A percentile compares a stretch with the other conserved stretches of the same genome.
Evolutionary conservation across 1,284 basidiomycete species (phyloP).

Genomic region (Coriolopsis trogii): DNA sequence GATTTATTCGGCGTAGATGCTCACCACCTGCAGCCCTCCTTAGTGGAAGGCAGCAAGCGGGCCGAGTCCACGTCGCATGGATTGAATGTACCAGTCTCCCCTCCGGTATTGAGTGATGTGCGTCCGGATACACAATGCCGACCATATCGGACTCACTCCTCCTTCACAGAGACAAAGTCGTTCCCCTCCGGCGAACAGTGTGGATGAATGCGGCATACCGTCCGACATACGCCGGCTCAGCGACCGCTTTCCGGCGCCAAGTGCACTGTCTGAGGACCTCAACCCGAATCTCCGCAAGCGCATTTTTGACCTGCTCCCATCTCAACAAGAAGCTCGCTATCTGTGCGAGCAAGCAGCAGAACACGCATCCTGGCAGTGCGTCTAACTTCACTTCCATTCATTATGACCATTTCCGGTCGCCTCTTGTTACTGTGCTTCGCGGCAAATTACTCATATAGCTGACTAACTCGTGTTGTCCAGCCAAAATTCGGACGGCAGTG

Average conservation of each 20-base stretch:
- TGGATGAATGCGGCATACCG: slow-evolving; percentile 44
- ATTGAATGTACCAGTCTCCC: slow-evolving; percentile 23
- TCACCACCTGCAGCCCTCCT: slow-evolving; percentile 13
- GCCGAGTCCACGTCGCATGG: slow-evolving; percentile 27
- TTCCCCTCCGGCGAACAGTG: slow-evolving; percentile 22
- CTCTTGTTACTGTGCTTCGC: slow-evolving; percentile 13
- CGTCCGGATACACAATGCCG: background rate
- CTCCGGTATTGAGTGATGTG: slow-evolving; percentile 31
- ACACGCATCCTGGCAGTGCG: slow-evolving; percentile 74
- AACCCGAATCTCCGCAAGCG: slow-evolving; percentile 52
- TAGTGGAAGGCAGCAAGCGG: slow-evolving; percentile 21
- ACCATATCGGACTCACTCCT: background rate
- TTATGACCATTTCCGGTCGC: slow-evolving; percentile 10
- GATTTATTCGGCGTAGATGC: slow-evolving; percentile 35
- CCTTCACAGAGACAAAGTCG: slow-evolving; percentile 14
- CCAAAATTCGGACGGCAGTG: slow-evolving; percentile 67
- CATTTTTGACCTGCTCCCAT: slow-evolving; percentile 61
- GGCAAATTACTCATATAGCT: slow-evolving; percentile 15
- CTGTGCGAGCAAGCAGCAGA: slow-evolving; percentile 62
- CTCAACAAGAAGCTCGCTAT: slow-evolving; percentile 53
- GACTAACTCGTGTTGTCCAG: slow-evolving; percentile 37
- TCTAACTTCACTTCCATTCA: slow-evolving; percentile 26
- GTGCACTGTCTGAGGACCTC: slow-evolving; percentile 49
- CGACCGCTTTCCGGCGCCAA: slow-evolving; percentile 65
- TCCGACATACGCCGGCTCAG: slow-evolving; percentile 62